Conservation (phyloP, 768 basidiomycete genomes). For the Ramaria rubella region DNA sequence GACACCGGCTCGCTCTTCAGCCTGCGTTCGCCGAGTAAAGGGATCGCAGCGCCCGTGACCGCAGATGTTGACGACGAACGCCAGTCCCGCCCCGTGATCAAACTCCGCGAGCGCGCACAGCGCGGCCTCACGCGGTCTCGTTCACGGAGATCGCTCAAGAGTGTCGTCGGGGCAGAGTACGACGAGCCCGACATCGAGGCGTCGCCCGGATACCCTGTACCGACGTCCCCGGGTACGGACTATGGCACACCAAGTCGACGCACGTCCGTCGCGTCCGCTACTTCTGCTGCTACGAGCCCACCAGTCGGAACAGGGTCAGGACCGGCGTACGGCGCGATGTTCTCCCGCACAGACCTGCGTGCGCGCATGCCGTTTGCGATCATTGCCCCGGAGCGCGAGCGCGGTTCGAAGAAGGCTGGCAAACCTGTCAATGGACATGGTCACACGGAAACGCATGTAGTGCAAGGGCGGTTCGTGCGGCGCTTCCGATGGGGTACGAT, state of each 20-base stretch:
- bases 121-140: constrained; percentile 57
- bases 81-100: constrained; percentile 67
- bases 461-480: constrained; percentile 59
- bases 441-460: constrained; percentile 21
- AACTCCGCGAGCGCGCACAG: constrained; percentile 41
- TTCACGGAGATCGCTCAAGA: constrained; percentile 39
- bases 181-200: constrained; percentile 30
- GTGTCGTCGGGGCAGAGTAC: constrained; percentile 7
- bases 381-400: constrained; percentile 60
- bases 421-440: constrained; percentile 37
- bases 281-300: not conserved
- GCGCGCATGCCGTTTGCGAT: constrained; percentile 70
- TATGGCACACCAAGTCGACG: constrained; percentile 11
- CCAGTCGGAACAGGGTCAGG: not conserved
- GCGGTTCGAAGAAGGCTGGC: constrained; percentile 10
- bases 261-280: constrained; percentile 10
- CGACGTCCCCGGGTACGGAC: not conserved
- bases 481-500: constrained; percentile 86
- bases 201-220: constrained; percentile 1
- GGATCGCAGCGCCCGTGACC: constrained; percentile 8
- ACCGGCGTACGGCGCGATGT: constrained; percentile 4
- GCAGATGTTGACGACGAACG: constrained; percentile 49
- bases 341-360: constrained; percentile 54
- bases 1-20: not conserved
- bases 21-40: not conserved